Base-by-base conservation (phyloP, 2,329 filamentous ascomycete species). In the Aureobasidium sp. region DNA sequence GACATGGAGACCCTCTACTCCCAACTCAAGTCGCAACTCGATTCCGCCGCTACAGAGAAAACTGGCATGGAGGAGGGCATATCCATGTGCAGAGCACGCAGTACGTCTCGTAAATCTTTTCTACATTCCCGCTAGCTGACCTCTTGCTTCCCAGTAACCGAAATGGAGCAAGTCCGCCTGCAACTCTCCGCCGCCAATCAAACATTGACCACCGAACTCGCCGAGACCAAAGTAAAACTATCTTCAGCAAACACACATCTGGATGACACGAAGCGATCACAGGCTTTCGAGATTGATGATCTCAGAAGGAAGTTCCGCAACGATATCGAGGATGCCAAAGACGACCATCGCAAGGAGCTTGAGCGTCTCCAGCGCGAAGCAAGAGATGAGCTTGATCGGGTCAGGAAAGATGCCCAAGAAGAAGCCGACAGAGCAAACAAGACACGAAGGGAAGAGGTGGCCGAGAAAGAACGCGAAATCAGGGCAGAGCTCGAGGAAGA, bases 1-100 rank as follows among this genome's bases (percentile, higher is more conserved):
- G 82, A 85, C 63, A 87, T 97, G 76, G 90, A 96, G 68, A 79
- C 80, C 19, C 81, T 93, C 69, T 91, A 91, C 70, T 81, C 82
- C 52, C 79, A 82, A 63, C 79, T 97, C 64, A 87, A 88, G 69
- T 81, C 87, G 62, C 86, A 88, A 65, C 85, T 97, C 70, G 85
- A 85, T 63, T 81, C 82, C 35, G 86, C 88, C 24, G 81, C 87
- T 12, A 82, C 81, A 44, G 86, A 90, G 60, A 86, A 84, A 67
- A 86, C 83, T 62, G 82, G 80, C 5, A 79, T 91, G 64, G 90
- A 93, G 68, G 88, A 94, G 65, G 83, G 86, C 0, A 80, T 95
- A 49, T 84, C 87, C 17, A 68, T 89, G 11, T 88, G 89, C 66
- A 95, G 93, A 71, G 82, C 80, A 57, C 84, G 86, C 81, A 85